Percentiles rank a stretch among this genome's conserved stretches.
Conservation (phyloP, 805 yeast genomes). For the Suhomyces vadensis region DNA sequence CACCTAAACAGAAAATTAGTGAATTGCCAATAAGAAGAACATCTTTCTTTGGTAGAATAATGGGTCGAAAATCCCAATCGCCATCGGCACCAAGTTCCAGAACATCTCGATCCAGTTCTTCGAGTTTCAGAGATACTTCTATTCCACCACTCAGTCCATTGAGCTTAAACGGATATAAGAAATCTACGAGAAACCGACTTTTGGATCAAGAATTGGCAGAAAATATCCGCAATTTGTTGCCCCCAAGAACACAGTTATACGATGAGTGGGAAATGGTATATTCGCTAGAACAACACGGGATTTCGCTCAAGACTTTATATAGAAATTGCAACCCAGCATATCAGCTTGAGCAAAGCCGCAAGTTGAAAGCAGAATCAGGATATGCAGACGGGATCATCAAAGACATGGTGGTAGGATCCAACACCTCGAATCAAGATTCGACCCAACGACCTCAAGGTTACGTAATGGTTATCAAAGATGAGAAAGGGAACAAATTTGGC, state of each 20-base stretch:
- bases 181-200: slow-evolving; percentile 57
- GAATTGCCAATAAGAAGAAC: slow-evolving; percentile 2
- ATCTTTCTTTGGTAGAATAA: slow-evolving; percentile 13
- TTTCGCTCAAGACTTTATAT: slow-evolving; percentile 80
- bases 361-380: slow-evolving; percentile 27
- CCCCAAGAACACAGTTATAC: slow-evolving; percentile 74
- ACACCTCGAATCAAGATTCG: slow-evolving; percentile 14
- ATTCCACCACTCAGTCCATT: slow-evolving; percentile 57
- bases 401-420: slow-evolving; percentile 23
- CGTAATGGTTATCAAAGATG: slow-evolving; percentile 70
- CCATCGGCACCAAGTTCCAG: neutral
- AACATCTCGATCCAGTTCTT: neutral
- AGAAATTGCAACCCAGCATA: slow-evolving; percentile 48
- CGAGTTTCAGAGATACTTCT: slow-evolving; percentile 5
- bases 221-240: slow-evolving; percentile 70
- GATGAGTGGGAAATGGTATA: slow-evolving; percentile 78
- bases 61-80: slow-evolving; percentile 10
- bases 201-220: slow-evolving; percentile 66
- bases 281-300: slow-evolving; percentile 90
- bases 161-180: slow-evolving; percentile 58
- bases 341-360: slow-evolving; percentile 26
- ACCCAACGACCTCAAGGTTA: slow-evolving; percentile 58
- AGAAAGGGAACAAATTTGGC: slow-evolving; percentile 67
- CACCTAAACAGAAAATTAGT: neutral
- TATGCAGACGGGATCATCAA: slow-evolving; percentile 37